phyloP scores from a whole-genome alignment of 805 yeast species.

The Isabelozyma pseudorhagii region DNA sequence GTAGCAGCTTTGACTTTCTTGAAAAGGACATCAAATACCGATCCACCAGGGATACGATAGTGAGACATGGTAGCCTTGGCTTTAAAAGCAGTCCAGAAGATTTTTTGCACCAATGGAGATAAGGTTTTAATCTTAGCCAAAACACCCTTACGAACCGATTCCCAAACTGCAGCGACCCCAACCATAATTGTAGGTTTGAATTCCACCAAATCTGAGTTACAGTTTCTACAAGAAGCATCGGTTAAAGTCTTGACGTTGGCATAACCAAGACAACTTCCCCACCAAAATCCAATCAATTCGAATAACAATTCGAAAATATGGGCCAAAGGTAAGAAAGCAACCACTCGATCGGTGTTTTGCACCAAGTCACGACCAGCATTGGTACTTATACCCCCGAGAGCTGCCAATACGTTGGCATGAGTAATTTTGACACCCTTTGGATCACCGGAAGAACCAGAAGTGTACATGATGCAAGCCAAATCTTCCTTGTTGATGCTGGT shows the following conservation, averaged over 20 bases:
- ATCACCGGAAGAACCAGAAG: constrained; percentile 82
- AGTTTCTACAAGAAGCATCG: constrained; percentile 76
- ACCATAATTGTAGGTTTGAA: constrained; percentile 93
- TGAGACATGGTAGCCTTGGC: constrained; percentile 64
- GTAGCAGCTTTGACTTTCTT: constrained; percentile 90
- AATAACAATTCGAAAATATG: constrained; percentile 92
- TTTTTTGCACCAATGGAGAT: constrained; percentile 65
- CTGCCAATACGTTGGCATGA: constrained; percentile 72
- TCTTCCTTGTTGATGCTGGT: constrained; percentile 56
- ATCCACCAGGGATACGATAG: constrained; percentile 73
- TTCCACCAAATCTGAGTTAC: constrained; percentile 82
- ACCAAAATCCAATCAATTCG: constrained; percentile 73
- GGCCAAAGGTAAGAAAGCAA: constrained; percentile 91
- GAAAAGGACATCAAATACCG: constrained; percentile 73
- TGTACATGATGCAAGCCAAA: constrained; percentile 76
- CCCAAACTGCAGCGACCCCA: constrained; percentile 99
- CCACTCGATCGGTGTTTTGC: constrained; percentile 60
- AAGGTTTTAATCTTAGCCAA: constrained; percentile 65
- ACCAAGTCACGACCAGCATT: constrained; percentile 55
- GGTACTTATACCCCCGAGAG: constrained; percentile 76
- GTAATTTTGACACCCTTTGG: constrained; percentile 81
- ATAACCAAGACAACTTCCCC: constrained; percentile 91
- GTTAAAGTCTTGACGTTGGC: constrained; percentile 90
- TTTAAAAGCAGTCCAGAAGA: constrained; percentile 86
- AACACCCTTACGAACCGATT: constrained; percentile 90